Evolutionary conservation across 305 asterid species (phyloP).

Genomic region (Lippia alba): DNA sequence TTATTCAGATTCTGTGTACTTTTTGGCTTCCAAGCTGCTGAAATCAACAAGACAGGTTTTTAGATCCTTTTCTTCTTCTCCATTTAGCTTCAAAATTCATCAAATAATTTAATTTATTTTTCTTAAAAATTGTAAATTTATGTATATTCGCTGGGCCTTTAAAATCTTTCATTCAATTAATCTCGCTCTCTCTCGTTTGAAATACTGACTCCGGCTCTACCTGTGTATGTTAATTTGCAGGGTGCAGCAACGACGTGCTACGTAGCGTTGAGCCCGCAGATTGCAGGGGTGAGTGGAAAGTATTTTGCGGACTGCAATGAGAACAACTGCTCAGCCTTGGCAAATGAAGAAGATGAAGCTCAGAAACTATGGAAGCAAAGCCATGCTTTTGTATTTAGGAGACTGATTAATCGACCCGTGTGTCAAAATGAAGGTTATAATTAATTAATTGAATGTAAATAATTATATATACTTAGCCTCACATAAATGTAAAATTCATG

Average conservation of each 20-base stretch:
- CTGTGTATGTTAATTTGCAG: constrained; percentile 36
- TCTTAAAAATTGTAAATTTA: too few relatives aligned
- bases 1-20: constrained; percentile 78
- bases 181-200: too few relatives aligned
- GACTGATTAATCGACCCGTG: constrained; percentile 26
- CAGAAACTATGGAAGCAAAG: constrained; percentile 72
- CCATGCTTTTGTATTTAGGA: constrained; percentile 57
- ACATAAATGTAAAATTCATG: too few relatives aligned
- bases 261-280: constrained; percentile 70
- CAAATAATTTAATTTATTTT: background rate
- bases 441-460: too few relatives aligned
- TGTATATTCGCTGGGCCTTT: too few relatives aligned
- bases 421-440: too few relatives aligned
- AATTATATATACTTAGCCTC: too few relatives aligned
- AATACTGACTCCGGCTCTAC: too few relatives aligned
- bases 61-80: constrained; percentile 31
- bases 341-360: constrained; percentile 63
- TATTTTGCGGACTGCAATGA: constrained; percentile 93
- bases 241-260: constrained; percentile 93
- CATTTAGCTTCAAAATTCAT: background rate
- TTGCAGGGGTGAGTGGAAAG: constrained; percentile 65
- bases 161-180: too few relatives aligned
- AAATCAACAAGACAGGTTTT: constrained; percentile 93
- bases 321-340: constrained; percentile 64
- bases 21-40: constrained; percentile 90